Conservation (phyloP, 2,329 filamentous ascomycete genomes). For the Alternaria novae-zelandiae region DNA sequence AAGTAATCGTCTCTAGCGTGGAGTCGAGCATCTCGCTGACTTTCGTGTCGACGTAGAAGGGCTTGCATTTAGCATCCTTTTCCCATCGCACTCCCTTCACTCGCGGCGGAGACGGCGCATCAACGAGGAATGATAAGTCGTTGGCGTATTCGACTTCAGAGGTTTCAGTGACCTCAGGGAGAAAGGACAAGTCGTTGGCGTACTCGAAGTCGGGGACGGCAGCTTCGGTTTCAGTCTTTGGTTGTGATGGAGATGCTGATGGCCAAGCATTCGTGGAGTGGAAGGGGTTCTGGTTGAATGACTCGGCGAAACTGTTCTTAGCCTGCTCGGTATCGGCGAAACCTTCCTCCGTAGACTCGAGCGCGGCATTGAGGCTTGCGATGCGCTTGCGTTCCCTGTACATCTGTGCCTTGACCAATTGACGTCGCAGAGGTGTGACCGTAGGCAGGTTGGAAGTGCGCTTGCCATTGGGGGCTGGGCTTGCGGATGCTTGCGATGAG, state of each 20-base stretch:
- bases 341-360: slow-evolving; percentile 10
- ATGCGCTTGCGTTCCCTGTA: slow-evolving; percentile 10
- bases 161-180: slow-evolving; percentile 10
- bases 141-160: slow-evolving; percentile 19
- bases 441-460: not conserved
- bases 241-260: not conserved
- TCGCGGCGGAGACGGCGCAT: slow-evolving; percentile 11
- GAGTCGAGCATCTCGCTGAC: slow-evolving; percentile 33
- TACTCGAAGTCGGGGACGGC: slow-evolving; percentile 7
- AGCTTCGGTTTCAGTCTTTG: not conserved
- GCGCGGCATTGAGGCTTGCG: not conserved
- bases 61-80: slow-evolving; percentile 14
- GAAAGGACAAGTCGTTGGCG: slow-evolving; percentile 22
- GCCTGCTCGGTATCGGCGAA: slow-evolving; percentile 8
- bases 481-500: not conserved
- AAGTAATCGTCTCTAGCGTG: slow-evolving; percentile 24
- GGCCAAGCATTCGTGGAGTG: slow-evolving; percentile 6
- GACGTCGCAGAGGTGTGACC: slow-evolving; percentile 16
- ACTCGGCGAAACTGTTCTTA: slow-evolving; percentile 6
- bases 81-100: slow-evolving; percentile 23
- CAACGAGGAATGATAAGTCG: slow-evolving; percentile 23
- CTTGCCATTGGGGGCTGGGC: not conserved
- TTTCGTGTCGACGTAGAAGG: slow-evolving; percentile 27
- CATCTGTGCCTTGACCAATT: slow-evolving; percentile 16
- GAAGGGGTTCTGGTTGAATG: slow-evolving; percentile 14